A percentile compares a stretch with the other conserved stretches of the same genome.
Conservation (phyloP, 331 rosid genomes). For the Spiraea crenata region DNA sequence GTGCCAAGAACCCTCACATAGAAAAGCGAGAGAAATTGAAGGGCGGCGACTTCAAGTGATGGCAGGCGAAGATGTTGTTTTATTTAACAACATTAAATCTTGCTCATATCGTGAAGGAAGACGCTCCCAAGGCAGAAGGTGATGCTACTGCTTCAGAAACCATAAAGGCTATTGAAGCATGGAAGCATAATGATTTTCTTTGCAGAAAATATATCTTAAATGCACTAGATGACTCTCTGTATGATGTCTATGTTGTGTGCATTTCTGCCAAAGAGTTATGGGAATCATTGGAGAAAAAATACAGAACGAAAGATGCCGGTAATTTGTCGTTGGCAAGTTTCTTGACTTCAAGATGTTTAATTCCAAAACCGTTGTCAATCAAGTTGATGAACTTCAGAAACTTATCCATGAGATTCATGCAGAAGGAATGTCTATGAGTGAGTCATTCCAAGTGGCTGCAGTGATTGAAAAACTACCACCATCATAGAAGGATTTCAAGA, state of each 20-base stretch:
- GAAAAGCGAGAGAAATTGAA: no score
- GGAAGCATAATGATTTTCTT: not conserved
- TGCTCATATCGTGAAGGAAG: not conserved
- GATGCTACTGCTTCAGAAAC: not conserved
- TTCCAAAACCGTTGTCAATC: not conserved
- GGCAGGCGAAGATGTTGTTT: no score
- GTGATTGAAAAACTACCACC: not conserved
- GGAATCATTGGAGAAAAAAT: not conserved
- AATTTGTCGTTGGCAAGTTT: not conserved
- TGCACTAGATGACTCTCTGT: no score
- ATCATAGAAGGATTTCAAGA: constrained; percentile 1
- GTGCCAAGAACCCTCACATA: no score
- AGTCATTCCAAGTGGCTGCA: not conserved
- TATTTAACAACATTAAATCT: no score
- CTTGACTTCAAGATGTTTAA: not conserved
- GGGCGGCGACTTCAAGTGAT: no score
- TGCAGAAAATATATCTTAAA: not conserved
- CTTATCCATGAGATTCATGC: not conserved
- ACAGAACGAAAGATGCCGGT: not conserved
- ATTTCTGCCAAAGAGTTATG: not conserved
- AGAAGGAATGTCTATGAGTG: not conserved
- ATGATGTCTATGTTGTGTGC: not conserved
- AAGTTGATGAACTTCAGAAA: not conserved
- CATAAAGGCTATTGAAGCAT: not conserved
- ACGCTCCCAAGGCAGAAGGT: not conserved